A percentile compares a stretch with the other conserved stretches of the same genome.
phyloP scores from a whole-genome alignment of 805 yeast species.

The Nakazawaea molendinolei region DNA sequence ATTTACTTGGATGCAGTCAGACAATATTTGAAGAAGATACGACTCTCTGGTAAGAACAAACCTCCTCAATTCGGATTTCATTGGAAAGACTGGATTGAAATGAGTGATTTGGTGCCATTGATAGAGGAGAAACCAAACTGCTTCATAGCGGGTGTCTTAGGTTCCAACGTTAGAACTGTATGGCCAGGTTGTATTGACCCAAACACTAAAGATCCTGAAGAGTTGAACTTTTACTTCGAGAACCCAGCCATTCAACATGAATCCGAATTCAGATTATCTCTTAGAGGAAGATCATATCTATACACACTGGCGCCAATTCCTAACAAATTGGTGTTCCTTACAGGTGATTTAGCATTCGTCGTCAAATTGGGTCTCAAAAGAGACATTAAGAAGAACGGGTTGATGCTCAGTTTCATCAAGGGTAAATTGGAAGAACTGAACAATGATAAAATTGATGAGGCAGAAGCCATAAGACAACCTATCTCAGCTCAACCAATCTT shows the following conservation, averaged over 20 bases:
- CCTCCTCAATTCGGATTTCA: slow-evolving; percentile 37
- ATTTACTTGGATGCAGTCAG: slow-evolving; percentile 28
- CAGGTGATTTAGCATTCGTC: slow-evolving; percentile 34
- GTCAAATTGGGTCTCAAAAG: slow-evolving; percentile 26
- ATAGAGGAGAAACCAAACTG: slow-evolving; percentile 35
- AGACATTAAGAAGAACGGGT: slow-evolving; percentile 23
- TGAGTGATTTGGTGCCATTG: slow-evolving; percentile 33
- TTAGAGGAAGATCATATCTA: slow-evolving; percentile 35
- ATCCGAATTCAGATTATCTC: slow-evolving; percentile 28
- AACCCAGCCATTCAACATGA: slow-evolving; percentile 26
- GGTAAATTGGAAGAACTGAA: slow-evolving; percentile 17
- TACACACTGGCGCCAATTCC: slow-evolving; percentile 41
- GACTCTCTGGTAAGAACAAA: slow-evolving; percentile 19
- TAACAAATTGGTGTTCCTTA: slow-evolving; percentile 31
- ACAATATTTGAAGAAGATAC: slow-evolving; percentile 20
- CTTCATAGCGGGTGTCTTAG: slow-evolving; percentile 36
- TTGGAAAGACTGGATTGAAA: slow-evolving; percentile 52
- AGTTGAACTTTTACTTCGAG: slow-evolving; percentile 19
- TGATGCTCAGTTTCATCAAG: slow-evolving; percentile 28
- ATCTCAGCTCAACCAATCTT: slow-evolving; percentile 21
- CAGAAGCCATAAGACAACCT: slow-evolving; percentile 20
- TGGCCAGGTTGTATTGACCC: slow-evolving; percentile 34
- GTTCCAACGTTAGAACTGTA: slow-evolving; percentile 31
- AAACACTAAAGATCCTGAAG: slow-evolving; percentile 15
- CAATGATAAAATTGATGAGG: neutral